These are phyloP conservation scores for Penicillium oxalicum DNA, from an alignment of 2,329 filamentous ascomycete genomes.

Conservation along the genomic window DNA sequence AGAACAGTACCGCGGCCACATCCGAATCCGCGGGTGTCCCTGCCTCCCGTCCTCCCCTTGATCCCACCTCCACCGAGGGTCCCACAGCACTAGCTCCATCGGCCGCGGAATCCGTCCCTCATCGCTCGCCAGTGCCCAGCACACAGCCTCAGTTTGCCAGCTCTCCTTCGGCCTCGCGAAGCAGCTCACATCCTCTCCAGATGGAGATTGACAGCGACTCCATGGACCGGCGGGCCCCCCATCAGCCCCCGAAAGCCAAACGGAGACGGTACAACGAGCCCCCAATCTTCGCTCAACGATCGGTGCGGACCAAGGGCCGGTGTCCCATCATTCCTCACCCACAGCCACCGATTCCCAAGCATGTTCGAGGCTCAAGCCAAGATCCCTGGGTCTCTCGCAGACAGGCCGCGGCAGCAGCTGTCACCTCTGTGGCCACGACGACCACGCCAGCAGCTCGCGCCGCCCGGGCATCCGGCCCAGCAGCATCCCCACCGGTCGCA, in stretches of 20 bases:
- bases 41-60: slow-evolving; percentile 25
- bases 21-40: slow-evolving; percentile 22
- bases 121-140: slow-evolving; percentile 11
- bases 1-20: slow-evolving; percentile 22
- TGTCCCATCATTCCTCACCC: slow-evolving; percentile 38
- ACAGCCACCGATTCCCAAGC: slow-evolving; percentile 29
- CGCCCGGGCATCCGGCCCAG: slow-evolving; percentile 13
- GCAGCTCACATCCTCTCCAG: slow-evolving; percentile 19
- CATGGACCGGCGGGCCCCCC: slow-evolving; percentile 13
- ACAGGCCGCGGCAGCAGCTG: slow-evolving; percentile 14
- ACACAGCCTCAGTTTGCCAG: slow-evolving; percentile 23
- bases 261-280: slow-evolving; percentile 48
- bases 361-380: slow-evolving; percentile 21
- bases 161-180: slow-evolving; percentile 21
- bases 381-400: slow-evolving; percentile 22
- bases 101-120: slow-evolving; percentile 13
- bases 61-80: slow-evolving; percentile 25
- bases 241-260: slow-evolving; percentile 44
- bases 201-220: slow-evolving; percentile 20
- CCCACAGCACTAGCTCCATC: slow-evolving; percentile 14
- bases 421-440: slow-evolving; percentile 11
- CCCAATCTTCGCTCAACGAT: slow-evolving; percentile 47
- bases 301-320: slow-evolving; percentile 37
- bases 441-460: slow-evolving; percentile 1
- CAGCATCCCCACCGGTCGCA: slow-evolving; percentile 14